phyloP scores from a whole-genome alignment of 345 rosid genomes.

The Citropsis articulata region DNA sequence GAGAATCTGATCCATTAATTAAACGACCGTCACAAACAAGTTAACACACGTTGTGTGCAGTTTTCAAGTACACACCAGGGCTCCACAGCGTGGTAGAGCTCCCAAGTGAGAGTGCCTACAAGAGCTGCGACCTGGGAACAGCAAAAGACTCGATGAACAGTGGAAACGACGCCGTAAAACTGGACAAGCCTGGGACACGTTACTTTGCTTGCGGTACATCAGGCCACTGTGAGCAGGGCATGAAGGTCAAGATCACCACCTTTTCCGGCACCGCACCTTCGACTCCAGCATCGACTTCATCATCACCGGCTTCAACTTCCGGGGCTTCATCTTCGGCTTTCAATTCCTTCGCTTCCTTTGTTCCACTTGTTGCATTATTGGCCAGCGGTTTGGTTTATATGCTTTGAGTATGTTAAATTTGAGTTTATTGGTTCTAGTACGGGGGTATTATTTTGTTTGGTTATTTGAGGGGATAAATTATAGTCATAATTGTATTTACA shows the following conservation, averaged over 20 bases:
- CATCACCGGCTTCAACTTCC: conserved; percentile 21
- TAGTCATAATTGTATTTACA: neutral
- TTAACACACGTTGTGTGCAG: conserved; percentile 25
- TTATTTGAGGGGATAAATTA: conserved; percentile 1
- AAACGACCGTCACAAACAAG: too few species aligned
- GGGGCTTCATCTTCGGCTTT: conserved; percentile 11
- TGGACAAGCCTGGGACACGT: conserved; percentile 63
- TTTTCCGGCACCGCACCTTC: conserved; percentile 51
- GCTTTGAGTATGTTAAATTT: neutral
- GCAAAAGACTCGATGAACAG: conserved; percentile 54
- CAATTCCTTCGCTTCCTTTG: conserved; percentile 9
- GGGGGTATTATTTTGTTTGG: neutral
- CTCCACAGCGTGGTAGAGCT: conserved; percentile 88
- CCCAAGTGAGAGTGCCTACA: conserved; percentile 62
- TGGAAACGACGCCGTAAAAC: conserved; percentile 74
- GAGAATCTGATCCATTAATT: too few species aligned
- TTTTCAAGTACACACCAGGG: conserved; percentile 72
- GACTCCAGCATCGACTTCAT: conserved; percentile 30
- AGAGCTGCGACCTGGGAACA: conserved; percentile 74
- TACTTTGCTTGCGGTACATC: conserved; percentile 83
- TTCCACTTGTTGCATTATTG: conserved; percentile 2
- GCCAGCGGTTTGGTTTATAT: conserved; percentile 10
- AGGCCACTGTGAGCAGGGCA: conserved; percentile 86
- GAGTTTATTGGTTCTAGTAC: neutral
- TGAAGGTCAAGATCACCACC: conserved; percentile 75